phyloP scores from a whole-genome alignment of 257 asterid genomes.

The Capsicum rhomboideum region DNA sequence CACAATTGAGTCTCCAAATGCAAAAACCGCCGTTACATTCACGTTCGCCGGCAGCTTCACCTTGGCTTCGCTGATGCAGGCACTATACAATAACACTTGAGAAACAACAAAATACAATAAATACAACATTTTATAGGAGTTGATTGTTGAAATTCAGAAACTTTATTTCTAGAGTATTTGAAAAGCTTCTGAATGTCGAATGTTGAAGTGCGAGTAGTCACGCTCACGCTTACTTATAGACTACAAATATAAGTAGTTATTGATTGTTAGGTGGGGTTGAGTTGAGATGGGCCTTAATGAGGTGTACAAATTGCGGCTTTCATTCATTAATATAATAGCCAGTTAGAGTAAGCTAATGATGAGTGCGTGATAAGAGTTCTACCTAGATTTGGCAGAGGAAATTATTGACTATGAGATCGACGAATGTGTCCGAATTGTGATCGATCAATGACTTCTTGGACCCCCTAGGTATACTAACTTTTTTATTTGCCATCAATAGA shows the following conservation, averaged over 20 bases:
- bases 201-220: not conserved
- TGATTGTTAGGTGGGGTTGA: not conserved
- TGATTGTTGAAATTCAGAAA: not conserved
- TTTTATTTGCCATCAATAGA: too few species aligned
- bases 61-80: conserved; percentile 9
- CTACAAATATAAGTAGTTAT: not conserved
- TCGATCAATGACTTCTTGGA: too few species aligned
- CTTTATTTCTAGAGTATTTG: too few species aligned
- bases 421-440: too few species aligned
- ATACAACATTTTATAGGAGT: not conserved
- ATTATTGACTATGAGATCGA: not conserved
- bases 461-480: too few species aligned
- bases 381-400: not conserved
- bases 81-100: not conserved
- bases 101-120: not conserved
- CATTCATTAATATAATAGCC: not conserved
- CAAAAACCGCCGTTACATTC: conserved; percentile 31
- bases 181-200: not conserved
- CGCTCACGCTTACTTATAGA: not conserved
- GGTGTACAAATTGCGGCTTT: not conserved
- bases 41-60: conserved; percentile 12
- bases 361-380: not conserved
- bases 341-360: not conserved
- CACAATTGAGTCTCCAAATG: conserved; percentile 56
- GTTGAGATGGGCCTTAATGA: not conserved